Percentiles rank a stretch among this genome's conserved stretches.
Evolutionary conservation across 2,329 filamentous ascomycete species (phyloP).

Genomic region (Aspergillus brunneoviolaceus): DNA sequence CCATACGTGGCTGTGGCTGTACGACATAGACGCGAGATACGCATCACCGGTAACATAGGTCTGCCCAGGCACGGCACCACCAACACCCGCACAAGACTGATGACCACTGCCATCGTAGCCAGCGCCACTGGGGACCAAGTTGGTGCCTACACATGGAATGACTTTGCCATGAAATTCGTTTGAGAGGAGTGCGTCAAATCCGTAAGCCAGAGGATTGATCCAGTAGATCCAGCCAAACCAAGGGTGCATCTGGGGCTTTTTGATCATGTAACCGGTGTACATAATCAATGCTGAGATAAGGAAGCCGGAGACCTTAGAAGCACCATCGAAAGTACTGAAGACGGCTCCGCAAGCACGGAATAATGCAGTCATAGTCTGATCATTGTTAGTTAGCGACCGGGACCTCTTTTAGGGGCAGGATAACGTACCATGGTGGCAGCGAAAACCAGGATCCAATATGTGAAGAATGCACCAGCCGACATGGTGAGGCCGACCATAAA

Average conservation of each 20-base stretch:
- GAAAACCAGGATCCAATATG: conserved; percentile 58
- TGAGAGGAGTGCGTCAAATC: conserved; percentile 39
- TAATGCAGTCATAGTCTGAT: conserved; percentile 56
- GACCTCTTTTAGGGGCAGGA: no score
- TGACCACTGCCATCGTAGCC: conserved; percentile 28
- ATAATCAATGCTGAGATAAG: conserved; percentile 39
- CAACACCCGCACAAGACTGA: conserved; percentile 51
- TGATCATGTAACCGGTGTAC: conserved; percentile 47
- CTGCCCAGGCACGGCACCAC: conserved; percentile 53
- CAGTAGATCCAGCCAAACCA: conserved; percentile 53
- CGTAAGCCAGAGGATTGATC: conserved; percentile 42
- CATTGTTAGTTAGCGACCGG: background rate
- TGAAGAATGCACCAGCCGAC: conserved; percentile 59
- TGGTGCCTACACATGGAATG: conserved; percentile 38
- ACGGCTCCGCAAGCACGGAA: conserved; percentile 58
- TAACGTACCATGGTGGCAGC: conserved; percentile 51
- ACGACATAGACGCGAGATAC: conserved; percentile 58
- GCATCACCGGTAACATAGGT: conserved; percentile 56
- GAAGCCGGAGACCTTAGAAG: conserved; percentile 54
- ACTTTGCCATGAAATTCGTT: conserved; percentile 39
- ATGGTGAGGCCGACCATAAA: conserved; percentile 62
- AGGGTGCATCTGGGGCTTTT: conserved; percentile 51
- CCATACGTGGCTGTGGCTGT: conserved; percentile 55
- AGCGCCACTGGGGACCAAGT: conserved; percentile 36
- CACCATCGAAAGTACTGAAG: conserved; percentile 58